Conservation (phyloP, 257 asterid genomes). For the Ilex aquifolium region DNA sequence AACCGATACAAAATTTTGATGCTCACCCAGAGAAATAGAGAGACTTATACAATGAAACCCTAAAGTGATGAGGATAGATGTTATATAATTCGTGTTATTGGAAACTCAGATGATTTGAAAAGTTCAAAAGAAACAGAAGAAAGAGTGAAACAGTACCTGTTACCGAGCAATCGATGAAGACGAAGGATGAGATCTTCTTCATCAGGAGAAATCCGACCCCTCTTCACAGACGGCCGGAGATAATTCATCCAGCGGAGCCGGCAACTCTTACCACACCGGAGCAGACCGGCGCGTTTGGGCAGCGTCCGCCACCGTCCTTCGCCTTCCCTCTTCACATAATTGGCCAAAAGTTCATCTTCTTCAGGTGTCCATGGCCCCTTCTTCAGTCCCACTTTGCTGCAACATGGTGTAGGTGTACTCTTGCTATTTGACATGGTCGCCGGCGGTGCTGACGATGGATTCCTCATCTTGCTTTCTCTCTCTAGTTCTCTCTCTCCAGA, state of each 20-base stretch:
- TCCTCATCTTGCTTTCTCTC: neutral
- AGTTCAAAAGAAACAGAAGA: neutral
- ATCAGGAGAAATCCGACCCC: conserved; percentile 51
- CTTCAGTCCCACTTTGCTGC: conserved; percentile 27
- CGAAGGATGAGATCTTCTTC: conserved; percentile 85
- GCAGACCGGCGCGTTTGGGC: conserved; percentile 31
- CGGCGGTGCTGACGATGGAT: neutral
- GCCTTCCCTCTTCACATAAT: conserved; percentile 29
- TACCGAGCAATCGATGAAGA: conserved; percentile 82
- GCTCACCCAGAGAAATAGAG: too few species aligned
- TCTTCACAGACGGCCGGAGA: conserved; percentile 56
- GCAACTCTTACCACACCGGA: conserved; percentile 38
- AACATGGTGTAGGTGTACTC: conserved; percentile 17
- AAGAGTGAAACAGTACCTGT: conserved; percentile 25
- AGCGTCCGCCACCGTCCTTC: conserved; percentile 35
- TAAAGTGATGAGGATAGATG: too few species aligned
- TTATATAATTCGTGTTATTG: too few species aligned
- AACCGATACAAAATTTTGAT: too few species aligned
- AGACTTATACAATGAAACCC: too few species aligned
- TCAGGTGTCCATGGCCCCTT: conserved; percentile 40
- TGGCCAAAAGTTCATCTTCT: conserved; percentile 22
- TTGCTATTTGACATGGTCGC: neutral
- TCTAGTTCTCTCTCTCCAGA: too few species aligned
- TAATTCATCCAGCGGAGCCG: conserved; percentile 63
- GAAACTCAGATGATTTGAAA: too few species aligned